Evolutionary conservation across 495 filamentous ascomycete species (phyloP), one percentile per base, ranked within the genome.

Genomic region (Chaetomium cochliodes): DNA sequence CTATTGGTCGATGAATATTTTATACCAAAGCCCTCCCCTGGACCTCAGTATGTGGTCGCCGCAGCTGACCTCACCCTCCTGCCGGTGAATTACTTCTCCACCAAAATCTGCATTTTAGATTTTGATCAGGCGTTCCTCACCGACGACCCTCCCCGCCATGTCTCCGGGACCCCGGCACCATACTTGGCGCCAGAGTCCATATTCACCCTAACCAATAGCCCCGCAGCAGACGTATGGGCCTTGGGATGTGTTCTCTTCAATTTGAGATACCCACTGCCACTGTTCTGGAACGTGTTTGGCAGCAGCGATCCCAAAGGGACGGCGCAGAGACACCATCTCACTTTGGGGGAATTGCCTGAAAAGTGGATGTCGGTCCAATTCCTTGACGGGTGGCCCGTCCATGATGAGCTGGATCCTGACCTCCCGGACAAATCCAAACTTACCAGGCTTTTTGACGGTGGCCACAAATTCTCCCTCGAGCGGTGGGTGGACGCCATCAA

Each of bases 51-150:
- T 22, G 59, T 52, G 16, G 59, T 61, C 20, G 47, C 25, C 8
- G 12, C 49, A 23, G 47, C 47, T 7, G 33, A 61, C 18, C 49
- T 61, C 47, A 25, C 13, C 33, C 59, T 18, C 20, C 47, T 53
- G 16, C 30, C 47, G 23, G 51, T 47, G 23, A 52, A n/a, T 28
- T 60, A 51, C 18, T 46, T 51, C 16, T 50, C 58, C 7, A 23
- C 58, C 12, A 51, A 28, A 22, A 22, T 60, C 46, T 51, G 58
- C 46, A 60, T 60, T n/a, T n/a, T 60, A 16, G 58, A 60, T 44
- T 60, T 50, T 23, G 58, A 60, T 44, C 42, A 50, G 9, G 58
- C 58, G 11, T 60, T 60, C 58, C 26, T 12, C 12, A 18, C 30
- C 30, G 20, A 11, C 33, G 39, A 51, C 28, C 18, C 58, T 41